These are phyloP conservation scores for Skeletonema menzelii DNA, from an alignment of 108 stramenopile genomes.

Conservation along the genomic window DNA sequence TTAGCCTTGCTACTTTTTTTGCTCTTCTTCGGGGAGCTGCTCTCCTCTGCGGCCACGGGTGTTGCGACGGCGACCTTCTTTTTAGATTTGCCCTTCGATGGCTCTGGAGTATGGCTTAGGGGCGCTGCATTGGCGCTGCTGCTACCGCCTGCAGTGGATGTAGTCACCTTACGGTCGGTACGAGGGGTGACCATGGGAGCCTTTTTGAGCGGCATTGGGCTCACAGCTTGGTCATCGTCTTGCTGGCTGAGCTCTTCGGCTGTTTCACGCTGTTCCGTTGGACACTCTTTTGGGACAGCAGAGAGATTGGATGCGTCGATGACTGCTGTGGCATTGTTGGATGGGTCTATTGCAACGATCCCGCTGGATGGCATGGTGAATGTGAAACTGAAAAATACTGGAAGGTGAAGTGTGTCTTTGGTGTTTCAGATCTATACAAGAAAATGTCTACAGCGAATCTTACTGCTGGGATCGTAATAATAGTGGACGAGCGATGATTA, in stretches of 20 bases:
- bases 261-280: neutral
- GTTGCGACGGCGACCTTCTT: neutral
- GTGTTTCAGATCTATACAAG: neutral
- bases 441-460: neutral
- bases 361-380: constrained; percentile 41
- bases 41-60: neutral
- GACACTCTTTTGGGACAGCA: constrained; percentile 4
- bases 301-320: constrained; percentile 24
- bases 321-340: constrained; percentile 36
- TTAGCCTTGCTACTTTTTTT: neutral
- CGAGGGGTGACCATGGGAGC: constrained; percentile 13
- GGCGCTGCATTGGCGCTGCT: neutral
- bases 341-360: constrained; percentile 31
- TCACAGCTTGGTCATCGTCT: neutral
- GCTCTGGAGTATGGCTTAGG: neutral
- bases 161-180: neutral
- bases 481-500: neutral
- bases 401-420: neutral
- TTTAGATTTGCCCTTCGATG: neutral
- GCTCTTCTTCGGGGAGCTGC: neutral
- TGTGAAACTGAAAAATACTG: constrained; percentile 2
- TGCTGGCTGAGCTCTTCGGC: neutral
- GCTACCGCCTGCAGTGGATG: neutral
- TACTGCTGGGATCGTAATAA: neutral
- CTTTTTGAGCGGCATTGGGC: constrained; percentile 22